Evolutionary conservation across 768 basidiomycete species (phyloP).

Genomic region (Rhodosporidiobolus sp.): DNA sequence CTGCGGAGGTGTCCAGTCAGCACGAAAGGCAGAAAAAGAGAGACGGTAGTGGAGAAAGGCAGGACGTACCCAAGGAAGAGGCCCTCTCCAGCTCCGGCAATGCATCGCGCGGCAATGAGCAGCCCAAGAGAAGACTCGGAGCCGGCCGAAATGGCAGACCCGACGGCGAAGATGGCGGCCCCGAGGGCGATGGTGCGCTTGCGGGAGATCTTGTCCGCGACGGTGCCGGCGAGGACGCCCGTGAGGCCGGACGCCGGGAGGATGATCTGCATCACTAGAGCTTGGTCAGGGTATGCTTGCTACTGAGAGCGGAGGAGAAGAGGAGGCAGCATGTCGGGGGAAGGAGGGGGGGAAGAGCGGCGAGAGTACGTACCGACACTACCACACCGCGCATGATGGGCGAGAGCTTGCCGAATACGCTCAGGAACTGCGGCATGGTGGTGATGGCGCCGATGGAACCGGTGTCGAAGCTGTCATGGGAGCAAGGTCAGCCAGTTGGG

Average conservation of each 20-base stretch:
- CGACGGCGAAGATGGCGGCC: constrained; percentile 52
- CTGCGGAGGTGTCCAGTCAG: neutral
- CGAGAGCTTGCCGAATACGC: constrained; percentile 50
- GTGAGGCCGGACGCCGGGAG: constrained; percentile 40
- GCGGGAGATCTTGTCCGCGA: constrained; percentile 56
- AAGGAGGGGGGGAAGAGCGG: neutral
- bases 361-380: constrained; percentile 24
- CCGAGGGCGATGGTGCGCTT: constrained; percentile 55
- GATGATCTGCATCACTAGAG: constrained; percentile 11
- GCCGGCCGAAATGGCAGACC: constrained; percentile 48
- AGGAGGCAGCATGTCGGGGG: neutral
- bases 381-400: constrained; percentile 53
- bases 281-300: neutral
- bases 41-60: neutral
- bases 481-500: neutral
- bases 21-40: neutral
- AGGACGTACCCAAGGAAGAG: neutral
- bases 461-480: constrained; percentile 8
- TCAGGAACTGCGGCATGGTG: constrained; percentile 54
- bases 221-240: constrained; percentile 47
- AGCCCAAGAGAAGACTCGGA: constrained; percentile 44
- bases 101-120: constrained; percentile 54
- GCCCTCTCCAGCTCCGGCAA: constrained; percentile 49
- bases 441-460: constrained; percentile 53
- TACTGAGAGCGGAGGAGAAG: neutral